Evolutionary conservation across 2,329 filamentous ascomycete species (phyloP), one percentile per base, ranked within the genome.

Genomic region (Blumeriella jaapii): DNA sequence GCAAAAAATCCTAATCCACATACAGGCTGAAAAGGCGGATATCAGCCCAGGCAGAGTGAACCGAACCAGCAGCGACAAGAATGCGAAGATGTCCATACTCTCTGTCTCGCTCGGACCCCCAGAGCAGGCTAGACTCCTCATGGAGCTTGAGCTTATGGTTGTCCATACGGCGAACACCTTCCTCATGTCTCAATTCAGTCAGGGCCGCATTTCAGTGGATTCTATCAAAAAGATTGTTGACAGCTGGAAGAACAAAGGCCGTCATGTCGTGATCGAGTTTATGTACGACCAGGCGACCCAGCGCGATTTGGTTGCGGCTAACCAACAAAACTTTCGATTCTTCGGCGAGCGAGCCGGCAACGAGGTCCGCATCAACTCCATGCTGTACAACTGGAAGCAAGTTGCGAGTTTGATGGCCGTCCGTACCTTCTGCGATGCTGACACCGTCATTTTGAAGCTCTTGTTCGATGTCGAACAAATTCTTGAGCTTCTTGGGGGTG

Each of bases 261-360:
- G 65, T 8, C 61, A 63, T 11, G 56, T 59, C 25, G 65, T 70
- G 14, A 54, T 61, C 6, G 62, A 69, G 39, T 71, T 71, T 47
- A 61, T 62, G 42, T 71, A 67, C 44, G 66, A 70, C 47, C 63
- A 68, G 48, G 50, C 51, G 13, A 69, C 64, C 6, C 67, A 71
- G 45, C 58, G 60, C 8, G 58, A 63, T 13, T 50, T 71, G 4
- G 60, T 71, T 36, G 44, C 57, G 8, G 52, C 56, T 29, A 68
- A 69, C 41, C 52, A 66, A 30, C 53, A 59, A 11, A 59, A 51
- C 5, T 55, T 71, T 41, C 50, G 55, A 6, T 69, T 71, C 45
- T 56, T 61, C 30, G 63, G 63, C 6, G 53, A 59, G 11, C 54
- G 54, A 29, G 55, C 61, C 13, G 53, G 55, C 5, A 59, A 65